Evolutionary conservation across 108 stramenopile genomes (phyloP), one percentile per base, ranked within the genome.

Genomic region (Stephanodiscus triporus): DNA sequence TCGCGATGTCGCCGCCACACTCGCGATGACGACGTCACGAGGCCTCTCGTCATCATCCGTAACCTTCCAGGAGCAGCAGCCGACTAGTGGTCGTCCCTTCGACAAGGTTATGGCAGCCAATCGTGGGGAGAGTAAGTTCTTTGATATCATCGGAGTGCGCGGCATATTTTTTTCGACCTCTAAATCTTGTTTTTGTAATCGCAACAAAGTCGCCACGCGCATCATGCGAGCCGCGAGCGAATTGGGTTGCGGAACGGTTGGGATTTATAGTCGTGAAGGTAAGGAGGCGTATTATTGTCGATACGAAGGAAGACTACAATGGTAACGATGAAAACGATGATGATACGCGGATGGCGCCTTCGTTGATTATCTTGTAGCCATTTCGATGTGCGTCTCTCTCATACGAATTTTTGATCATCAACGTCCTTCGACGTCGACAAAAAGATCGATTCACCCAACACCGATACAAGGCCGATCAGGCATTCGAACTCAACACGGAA

Each of bases 381-480:
- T 36, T 6, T 36, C 36, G 36, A 36, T 36, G 36, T 36, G 36
- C 36, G 36, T 36, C 36, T 36, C 36, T 36, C 17, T 53, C 54
- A 57, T 36, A 49, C 16, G 14, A 30, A 22, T n/a, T n/a, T n/a
- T n/a, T n/a, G 32, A 56, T 26, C 17, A 63, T 53, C 27, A 20
- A 6, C 36, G 36, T 7, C 19, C 51, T 32, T 23, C n/a, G n/a
- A n/a, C 32, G 32, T 5, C 2, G 5, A 34, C 2, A 34, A 4
- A 9, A 62, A 89, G 92, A 94, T 85, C 91, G 97, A 11, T 97
- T 97, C 88, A 96, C 95, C 23, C 96, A 97, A 76, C 98, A 98
- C 85, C 85, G 97, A 13, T 97, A 96, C 87, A 97, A 97, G 81
- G 95, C 96, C 19, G 97, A 98, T 61, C 94, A 97, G 42, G 81